phyloP scores from a whole-genome alignment of 768 basidiomycete genomes.

The Mycena floridula region DNA sequence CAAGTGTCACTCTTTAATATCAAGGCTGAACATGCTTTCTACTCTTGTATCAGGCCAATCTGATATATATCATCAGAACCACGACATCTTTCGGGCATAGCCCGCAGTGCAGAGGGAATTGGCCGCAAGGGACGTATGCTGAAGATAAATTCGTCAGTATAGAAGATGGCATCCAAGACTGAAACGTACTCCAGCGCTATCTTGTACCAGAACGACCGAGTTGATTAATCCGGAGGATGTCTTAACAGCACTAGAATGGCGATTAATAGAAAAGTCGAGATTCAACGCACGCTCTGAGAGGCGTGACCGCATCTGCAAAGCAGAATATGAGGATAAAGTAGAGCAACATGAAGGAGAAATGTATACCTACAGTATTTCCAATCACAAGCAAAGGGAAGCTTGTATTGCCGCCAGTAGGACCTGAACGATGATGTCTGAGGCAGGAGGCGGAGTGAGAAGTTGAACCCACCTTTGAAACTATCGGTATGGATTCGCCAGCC shows the following conservation, averaged over 20 bases:
- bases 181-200: conserved; percentile 9
- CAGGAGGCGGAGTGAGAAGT: background rate
- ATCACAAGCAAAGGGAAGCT: conserved; percentile 10
- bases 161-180: background rate
- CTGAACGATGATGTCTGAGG: background rate
- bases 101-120: conserved; percentile 17
- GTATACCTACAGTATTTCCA: conserved; percentile 12
- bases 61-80: too few relatives aligned
- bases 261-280: background rate
- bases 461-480: background rate
- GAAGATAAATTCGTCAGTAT: background rate
- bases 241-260: conserved; percentile 6
- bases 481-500: conserved; percentile 11
- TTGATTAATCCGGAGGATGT: conserved; percentile 7
- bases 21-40: too few relatives aligned
- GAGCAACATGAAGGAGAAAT: background rate
- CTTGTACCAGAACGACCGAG: conserved; percentile 12
- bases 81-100: too few relatives aligned
- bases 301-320: conserved; percentile 12
- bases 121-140: conserved; percentile 14
- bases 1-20: too few relatives aligned
- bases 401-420: conserved; percentile 8
- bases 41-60: too few relatives aligned
- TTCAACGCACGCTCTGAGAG: conserved; percentile 9
- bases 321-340: background rate